Percentiles rank a stretch among this genome's conserved stretches.
These are phyloP conservation scores for Volvox africanus DNA, from an alignment of 139 green algal species.

Conservation along the genomic window DNA sequence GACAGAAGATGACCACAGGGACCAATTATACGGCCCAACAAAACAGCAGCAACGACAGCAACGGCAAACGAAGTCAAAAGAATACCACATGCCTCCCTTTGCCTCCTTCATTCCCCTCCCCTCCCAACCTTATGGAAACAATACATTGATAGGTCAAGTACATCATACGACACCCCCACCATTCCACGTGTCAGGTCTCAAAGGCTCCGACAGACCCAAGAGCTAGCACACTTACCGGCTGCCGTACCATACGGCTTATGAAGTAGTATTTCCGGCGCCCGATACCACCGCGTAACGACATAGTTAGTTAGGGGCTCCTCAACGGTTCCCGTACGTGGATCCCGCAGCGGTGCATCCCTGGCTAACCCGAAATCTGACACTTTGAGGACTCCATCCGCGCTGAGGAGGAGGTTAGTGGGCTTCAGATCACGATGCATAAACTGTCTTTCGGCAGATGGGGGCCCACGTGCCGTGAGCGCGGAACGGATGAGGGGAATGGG, in stretches of 20 bases:
- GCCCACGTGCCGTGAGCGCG: too few relatives aligned
- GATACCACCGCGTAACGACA: conserved; percentile 18
- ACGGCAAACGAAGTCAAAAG: too few relatives aligned
- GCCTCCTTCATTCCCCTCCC: not conserved
- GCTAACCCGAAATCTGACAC: conserved; percentile 6
- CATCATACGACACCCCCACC: too few relatives aligned
- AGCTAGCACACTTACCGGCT: conserved; percentile 3
- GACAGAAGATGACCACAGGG: too few relatives aligned
- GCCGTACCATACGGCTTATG: not conserved
- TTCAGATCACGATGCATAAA: conserved; percentile 1
- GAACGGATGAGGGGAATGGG: too few relatives aligned
- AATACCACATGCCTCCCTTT: too few relatives aligned
- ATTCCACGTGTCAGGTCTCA: too few relatives aligned
- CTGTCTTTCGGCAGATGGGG: not conserved
- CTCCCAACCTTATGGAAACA: too few relatives aligned
- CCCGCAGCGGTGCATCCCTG: not conserved
- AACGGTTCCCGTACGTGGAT: not conserved
- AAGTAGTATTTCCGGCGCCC: conserved; percentile 19
- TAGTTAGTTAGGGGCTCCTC: conserved; percentile 36
- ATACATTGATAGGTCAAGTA: too few relatives aligned
- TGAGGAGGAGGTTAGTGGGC: conserved; percentile 6
- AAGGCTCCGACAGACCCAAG: not conserved
- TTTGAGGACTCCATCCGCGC: not conserved
- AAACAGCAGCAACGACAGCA: too few relatives aligned
- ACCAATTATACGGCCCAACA: too few relatives aligned